Evolutionary conservation across 2,329 filamentous ascomycete species (phyloP), one percentile per base, ranked within the genome.

Genomic region (Pseudogymnoascus sp.): DNA sequence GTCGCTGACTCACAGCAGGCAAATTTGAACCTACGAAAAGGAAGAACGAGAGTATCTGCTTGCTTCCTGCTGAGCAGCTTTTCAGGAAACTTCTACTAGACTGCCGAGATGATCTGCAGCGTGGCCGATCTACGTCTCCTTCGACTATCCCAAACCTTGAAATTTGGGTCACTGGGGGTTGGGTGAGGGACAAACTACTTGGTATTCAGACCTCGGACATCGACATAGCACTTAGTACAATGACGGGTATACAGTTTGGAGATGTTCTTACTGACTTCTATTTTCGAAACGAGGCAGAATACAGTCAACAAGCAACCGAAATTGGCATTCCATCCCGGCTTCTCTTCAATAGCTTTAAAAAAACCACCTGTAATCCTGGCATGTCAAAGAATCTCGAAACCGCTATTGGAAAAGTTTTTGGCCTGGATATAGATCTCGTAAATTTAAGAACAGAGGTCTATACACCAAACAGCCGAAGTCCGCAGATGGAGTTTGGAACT

Each of bases 401-500:
- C 22, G 38, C 59, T 16, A 19, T 60, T 49, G 38, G 30, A 42
- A 42, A 28, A n/a, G 38, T 38, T 23, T 42, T 60, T 36, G 12
- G 59, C 23, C 33, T 41, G 12, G 36, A 41, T 49, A n/a, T 60
- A 19, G 36, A 41, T 25, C 19, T 41, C 22, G n/a, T 60, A 28
- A 42, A 60, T 60, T 52, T 60, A 30, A 19, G 33, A 39, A 41
- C 41, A 19, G 38, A 60, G 36, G 42, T 49, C 12, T 49, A 49
- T n/a, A 28, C 22, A 28, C 12, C 42, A 49, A 28, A 92, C 63
- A 94, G 89, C 70, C 85, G 92, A 42, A 95, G 94, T 69, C 92
- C 92, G 0, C 82, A 90, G 68, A 88, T 96, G 81, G 90, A 95
- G 72, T 96, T 96, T 73, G 92, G 92, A 5, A 95, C 91, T 0